Conservation (phyloP, 2,329 filamentous ascomycete genomes). For the Paecilomyces sp. region DNA sequence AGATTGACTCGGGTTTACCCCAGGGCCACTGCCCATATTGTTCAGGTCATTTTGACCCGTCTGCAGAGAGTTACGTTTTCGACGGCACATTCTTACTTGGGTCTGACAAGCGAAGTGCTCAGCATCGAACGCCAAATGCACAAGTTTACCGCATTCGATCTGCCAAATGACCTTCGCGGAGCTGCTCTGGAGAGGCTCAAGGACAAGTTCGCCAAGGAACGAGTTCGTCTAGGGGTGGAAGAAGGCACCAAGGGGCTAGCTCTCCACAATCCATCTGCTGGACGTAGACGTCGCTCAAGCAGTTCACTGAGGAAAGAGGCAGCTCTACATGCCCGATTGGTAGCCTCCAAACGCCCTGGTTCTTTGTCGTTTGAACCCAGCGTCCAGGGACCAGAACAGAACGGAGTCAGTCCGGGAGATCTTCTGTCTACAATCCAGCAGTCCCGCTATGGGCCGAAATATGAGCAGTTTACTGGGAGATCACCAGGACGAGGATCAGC, state of each 20-base stretch:
- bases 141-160: constrained; percentile 80
- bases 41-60: constrained; percentile 91
- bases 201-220: constrained; percentile 82
- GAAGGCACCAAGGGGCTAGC: constrained; percentile 90
- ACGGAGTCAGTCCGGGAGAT: constrained; percentile 64
- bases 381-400: constrained; percentile 24
- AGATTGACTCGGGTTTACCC: constrained; percentile 90
- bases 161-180: constrained; percentile 85
- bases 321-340: constrained; percentile 58
- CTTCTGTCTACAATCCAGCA: constrained; percentile 70
- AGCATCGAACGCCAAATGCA: constrained; percentile 92
- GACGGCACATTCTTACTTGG: constrained; percentile 90
- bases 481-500: background rate
- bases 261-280: constrained; percentile 69
- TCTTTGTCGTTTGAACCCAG: constrained; percentile 12
- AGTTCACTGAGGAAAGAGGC: constrained; percentile 73
- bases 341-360: constrained; percentile 32
- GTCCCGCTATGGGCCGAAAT: constrained; percentile 52
- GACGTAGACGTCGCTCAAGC: constrained; percentile 63
- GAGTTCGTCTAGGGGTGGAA: constrained; percentile 71
- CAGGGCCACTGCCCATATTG: constrained; percentile 92
- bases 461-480: constrained; percentile 27
- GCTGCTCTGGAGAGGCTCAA: constrained; percentile 77
- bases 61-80: constrained; percentile 91
- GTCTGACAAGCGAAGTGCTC: constrained; percentile 82